Evolutionary conservation across 129 eudicot species (phyloP).

Genomic region (Flaveria bidentis): DNA sequence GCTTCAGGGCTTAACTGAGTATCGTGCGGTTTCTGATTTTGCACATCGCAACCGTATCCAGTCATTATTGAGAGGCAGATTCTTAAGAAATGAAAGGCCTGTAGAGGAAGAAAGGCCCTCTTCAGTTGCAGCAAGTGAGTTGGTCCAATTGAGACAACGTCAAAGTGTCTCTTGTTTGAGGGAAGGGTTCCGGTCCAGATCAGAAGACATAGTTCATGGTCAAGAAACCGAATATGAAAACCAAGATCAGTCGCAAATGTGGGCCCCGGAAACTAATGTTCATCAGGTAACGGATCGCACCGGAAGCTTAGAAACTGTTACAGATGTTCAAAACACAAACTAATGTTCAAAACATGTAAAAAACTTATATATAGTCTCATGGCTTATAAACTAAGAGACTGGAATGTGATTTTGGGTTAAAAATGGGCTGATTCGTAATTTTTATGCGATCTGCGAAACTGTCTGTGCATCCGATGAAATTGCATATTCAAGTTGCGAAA

Average conservation of each 20-base stretch:
- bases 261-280: slow-evolving; percentile 45
- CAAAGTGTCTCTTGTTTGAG: slow-evolving; percentile 96
- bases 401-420: too few relatives aligned
- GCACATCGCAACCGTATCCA: slow-evolving; percentile 97
- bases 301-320: slow-evolving; percentile 41
- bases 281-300: slow-evolving; percentile 46
- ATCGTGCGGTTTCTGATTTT: slow-evolving; percentile 96
- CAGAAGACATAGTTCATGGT: slow-evolving; percentile 68
- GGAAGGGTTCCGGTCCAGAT: slow-evolving; percentile 88
- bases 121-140: slow-evolving; percentile 81
- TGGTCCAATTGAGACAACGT: slow-evolving; percentile 88
- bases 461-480: too few relatives aligned
- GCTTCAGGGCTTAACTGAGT: slow-evolving; percentile 82
- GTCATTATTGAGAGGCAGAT: slow-evolving; percentile 95
- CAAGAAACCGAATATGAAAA: slow-evolving; percentile 66
- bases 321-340: slow-evolving; percentile 51
- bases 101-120: slow-evolving; percentile 84
- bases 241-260: slow-evolving; percentile 44
- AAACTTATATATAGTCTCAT: too few relatives aligned
- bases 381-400: too few relatives aligned
- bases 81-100: slow-evolving; percentile 83
- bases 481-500: too few relatives aligned
- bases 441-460: too few relatives aligned
- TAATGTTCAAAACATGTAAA: too few relatives aligned
- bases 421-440: too few relatives aligned